A percentile compares a stretch with the other conserved stretches of the same genome.
phyloP scores from a whole-genome alignment of 805 yeast genomes.

The Saccharomycopsis javanensis region DNA sequence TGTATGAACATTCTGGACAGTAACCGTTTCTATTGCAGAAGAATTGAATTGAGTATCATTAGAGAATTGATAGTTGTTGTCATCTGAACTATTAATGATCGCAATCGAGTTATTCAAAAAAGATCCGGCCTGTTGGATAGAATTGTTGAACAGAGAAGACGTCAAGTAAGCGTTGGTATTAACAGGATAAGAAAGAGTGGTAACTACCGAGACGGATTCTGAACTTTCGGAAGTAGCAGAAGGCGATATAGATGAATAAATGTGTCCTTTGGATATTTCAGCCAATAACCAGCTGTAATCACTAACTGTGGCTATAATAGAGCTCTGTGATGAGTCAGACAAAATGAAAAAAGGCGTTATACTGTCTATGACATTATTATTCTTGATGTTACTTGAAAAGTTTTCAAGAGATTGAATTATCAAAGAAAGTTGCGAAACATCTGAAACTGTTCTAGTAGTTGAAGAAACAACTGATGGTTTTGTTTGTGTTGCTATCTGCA shows the following conservation, averaged over 20 bases:
- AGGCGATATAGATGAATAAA: neutral
- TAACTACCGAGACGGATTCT: constrained; percentile 11
- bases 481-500: neutral
- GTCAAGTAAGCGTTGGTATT: neutral
- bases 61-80: constrained; percentile 1
- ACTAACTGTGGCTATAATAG: neutral
- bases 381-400: neutral
- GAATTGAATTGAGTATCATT: neutral
- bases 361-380: neutral
- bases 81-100: neutral
- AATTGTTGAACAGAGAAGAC: neutral
- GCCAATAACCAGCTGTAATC: neutral
- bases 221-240: neutral
- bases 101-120: neutral
- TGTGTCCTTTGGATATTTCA: neutral
- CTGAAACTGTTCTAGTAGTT: neutral
- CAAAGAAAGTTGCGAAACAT: neutral
- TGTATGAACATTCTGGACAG: neutral
- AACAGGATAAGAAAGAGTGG: constrained; percentile 12
- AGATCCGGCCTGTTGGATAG: neutral
- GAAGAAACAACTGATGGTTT: neutral
- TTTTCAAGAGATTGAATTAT: neutral
- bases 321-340: neutral
- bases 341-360: neutral
- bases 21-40: constrained; percentile 2